Evolutionary conservation across 1,284 basidiomycete genomes (phyloP).

Genomic region (Fomitopsis palustris): DNA sequence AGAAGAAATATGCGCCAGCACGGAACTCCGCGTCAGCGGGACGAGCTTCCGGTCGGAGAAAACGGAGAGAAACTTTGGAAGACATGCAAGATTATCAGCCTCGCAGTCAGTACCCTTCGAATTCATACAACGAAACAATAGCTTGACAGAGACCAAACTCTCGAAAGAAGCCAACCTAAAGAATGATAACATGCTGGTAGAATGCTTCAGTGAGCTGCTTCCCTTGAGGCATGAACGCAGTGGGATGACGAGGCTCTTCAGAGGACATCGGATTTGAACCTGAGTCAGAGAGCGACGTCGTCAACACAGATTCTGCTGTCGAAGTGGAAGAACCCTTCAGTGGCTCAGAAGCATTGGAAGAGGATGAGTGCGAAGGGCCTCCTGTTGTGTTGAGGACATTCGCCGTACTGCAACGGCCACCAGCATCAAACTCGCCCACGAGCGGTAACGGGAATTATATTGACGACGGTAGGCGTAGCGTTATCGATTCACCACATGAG

Average conservation of each 20-base stretch:
- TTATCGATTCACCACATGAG: no score
- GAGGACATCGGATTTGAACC: slow-evolving; percentile 16
- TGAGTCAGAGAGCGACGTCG: slow-evolving; percentile 17
- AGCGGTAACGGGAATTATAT: no score
- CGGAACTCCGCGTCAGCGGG: background rate
- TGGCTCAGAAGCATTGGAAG: slow-evolving; percentile 6
- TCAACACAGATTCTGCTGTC: slow-evolving; percentile 12
- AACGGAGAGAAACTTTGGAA: background rate
- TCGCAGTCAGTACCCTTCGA: background rate
- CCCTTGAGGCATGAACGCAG: background rate
- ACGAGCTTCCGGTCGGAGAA: slow-evolving; percentile 5
- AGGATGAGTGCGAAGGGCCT: slow-evolving; percentile 1
- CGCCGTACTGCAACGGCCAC: background rate
- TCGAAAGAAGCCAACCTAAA: background rate
- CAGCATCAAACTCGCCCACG: background rate
- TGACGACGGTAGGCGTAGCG: background rate
- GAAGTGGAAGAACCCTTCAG: slow-evolving; percentile 11
- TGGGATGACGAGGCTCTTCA: background rate
- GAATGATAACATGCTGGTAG: slow-evolving; percentile 15
- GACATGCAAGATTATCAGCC: background rate
- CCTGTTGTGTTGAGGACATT: slow-evolving; percentile 2
- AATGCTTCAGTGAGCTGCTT: slow-evolving; percentile 18
- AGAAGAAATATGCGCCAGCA: slow-evolving; percentile 9
- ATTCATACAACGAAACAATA: background rate
- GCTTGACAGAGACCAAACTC: background rate